Evolutionary conservation across 371 early-diverging fungal genomes (phyloP).

Genomic region (Umbelopsis sp.): DNA sequence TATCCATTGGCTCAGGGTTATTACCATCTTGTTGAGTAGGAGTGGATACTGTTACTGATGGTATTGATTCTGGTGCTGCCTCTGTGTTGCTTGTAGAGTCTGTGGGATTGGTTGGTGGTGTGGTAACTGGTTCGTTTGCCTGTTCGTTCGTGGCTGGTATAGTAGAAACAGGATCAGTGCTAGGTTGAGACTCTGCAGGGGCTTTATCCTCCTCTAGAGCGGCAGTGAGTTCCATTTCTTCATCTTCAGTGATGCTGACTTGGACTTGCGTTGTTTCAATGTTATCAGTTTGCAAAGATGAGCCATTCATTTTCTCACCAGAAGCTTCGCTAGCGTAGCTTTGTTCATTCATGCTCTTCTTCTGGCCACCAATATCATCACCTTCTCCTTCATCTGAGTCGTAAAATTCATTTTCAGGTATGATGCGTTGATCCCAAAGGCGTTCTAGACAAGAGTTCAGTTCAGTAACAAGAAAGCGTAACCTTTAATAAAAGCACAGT

Average conservation of each 20-base stretch:
- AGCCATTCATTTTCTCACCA: conserved; percentile 6
- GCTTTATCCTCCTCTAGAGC: background rate
- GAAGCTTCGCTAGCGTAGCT: conserved; percentile 27
- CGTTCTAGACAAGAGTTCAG: conserved; percentile 35
- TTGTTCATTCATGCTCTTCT: conserved; percentile 36
- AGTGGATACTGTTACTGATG: no score
- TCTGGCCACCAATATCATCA: conserved; percentile 31
- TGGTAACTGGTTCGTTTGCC: background rate
- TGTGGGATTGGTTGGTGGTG: background rate
- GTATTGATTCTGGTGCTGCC: no score
- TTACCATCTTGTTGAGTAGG: no score
- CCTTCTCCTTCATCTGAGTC: conserved; percentile 74
- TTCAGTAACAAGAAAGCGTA: background rate
- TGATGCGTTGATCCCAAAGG: conserved; percentile 62
- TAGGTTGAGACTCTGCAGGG: background rate
- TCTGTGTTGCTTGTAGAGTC: no score
- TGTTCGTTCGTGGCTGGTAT: background rate
- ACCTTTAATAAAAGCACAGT: no score
- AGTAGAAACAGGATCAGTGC: background rate
- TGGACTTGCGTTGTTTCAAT: background rate
- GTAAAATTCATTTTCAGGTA: conserved; percentile 67
- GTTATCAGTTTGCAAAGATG: background rate
- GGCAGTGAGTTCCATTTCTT: conserved; percentile 10
- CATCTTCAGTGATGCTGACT: conserved; percentile 4
- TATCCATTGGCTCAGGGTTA: no score